These are phyloP conservation scores for Penicillium sp. DNA, from an alignment of 2,329 filamentous ascomycete species.

Conservation along the genomic window DNA sequence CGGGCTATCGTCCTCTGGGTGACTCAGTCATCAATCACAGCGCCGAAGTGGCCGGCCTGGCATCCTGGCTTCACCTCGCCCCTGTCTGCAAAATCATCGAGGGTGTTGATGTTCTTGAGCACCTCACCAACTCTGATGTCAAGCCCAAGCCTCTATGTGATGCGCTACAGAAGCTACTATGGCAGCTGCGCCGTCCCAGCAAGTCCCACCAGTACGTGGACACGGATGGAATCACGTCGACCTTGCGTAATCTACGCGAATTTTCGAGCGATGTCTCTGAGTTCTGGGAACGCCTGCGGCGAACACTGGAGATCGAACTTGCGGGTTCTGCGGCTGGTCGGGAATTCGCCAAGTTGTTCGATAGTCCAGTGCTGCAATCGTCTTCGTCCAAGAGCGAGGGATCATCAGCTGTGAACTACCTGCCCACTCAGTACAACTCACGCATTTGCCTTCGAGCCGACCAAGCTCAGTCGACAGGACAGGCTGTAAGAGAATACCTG, in stretches of 20 bases:
- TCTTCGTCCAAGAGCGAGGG: slow-evolving; percentile 8
- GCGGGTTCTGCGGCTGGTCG: slow-evolving; percentile 38
- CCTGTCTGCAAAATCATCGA: slow-evolving; percentile 55
- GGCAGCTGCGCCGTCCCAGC: slow-evolving; percentile 44
- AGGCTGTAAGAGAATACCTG: slow-evolving; percentile 31
- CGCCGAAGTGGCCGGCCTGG: slow-evolving; percentile 50
- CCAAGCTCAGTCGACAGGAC: slow-evolving; percentile 32
- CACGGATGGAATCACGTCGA: slow-evolving; percentile 38
- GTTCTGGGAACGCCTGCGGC: slow-evolving; percentile 50
- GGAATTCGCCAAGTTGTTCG: slow-evolving; percentile 44
- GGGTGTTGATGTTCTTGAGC: slow-evolving; percentile 42
- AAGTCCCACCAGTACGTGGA: slow-evolving; percentile 37
- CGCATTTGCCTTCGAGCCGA: slow-evolving; percentile 36
- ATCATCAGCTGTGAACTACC: slow-evolving; percentile 28
- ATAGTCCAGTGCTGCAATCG: slow-evolving; percentile 28
- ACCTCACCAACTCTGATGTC: slow-evolving; percentile 40
- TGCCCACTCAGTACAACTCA: slow-evolving; percentile 35
- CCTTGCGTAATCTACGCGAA: slow-evolving; percentile 38
- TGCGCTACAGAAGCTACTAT: slow-evolving; percentile 49
- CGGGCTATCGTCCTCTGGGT: slow-evolving; percentile 50
- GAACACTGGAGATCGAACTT: slow-evolving; percentile 49
- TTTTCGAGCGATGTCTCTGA: slow-evolving; percentile 49
- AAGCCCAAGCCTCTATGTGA: slow-evolving; percentile 48
- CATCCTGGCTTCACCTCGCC: slow-evolving; percentile 53
- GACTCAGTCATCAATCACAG: slow-evolving; percentile 42